Conservation (phyloP, 2,329 filamentous ascomycete species). For the Botrytis fabae region DNA sequence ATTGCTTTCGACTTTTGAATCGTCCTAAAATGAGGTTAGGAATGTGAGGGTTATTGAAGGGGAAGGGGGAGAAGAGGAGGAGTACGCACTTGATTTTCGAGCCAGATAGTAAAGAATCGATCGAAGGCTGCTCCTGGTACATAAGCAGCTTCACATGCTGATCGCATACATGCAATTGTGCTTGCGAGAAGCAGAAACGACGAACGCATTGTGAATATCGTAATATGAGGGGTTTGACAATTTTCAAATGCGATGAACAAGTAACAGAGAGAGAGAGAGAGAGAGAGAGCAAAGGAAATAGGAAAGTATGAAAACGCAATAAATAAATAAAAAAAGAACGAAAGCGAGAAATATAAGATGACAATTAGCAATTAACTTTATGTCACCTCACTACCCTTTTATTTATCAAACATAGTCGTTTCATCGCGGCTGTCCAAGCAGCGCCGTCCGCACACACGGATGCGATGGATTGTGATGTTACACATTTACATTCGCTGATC, state of each 20-base stretch:
- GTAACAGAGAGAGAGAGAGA: neutral
- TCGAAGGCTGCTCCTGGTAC: constrained; percentile 55
- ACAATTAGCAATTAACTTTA: neutral
- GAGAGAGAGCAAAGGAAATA: neutral
- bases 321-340: neutral
- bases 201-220: constrained; percentile 4
- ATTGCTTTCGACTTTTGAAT: constrained; percentile 45
- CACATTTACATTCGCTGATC: neutral
- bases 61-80: neutral
- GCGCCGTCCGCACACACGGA: neutral
- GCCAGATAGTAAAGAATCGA: constrained; percentile 61
- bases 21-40: constrained; percentile 43
- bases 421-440: constrained; percentile 4
- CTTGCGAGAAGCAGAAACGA: neutral
- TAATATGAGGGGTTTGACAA: neutral
- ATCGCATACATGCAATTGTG: neutral
- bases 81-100: constrained; percentile 55
- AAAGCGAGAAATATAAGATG: neutral
- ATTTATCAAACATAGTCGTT: neutral
- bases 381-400: neutral
- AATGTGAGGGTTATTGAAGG: neutral
- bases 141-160: constrained; percentile 11
- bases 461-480: neutral
- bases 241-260: neutral
- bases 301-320: neutral